These are phyloP conservation scores for Panicum hallii DNA, from an alignment of 202 grass and related monocot genomes.

Conservation along the genomic window DNA sequence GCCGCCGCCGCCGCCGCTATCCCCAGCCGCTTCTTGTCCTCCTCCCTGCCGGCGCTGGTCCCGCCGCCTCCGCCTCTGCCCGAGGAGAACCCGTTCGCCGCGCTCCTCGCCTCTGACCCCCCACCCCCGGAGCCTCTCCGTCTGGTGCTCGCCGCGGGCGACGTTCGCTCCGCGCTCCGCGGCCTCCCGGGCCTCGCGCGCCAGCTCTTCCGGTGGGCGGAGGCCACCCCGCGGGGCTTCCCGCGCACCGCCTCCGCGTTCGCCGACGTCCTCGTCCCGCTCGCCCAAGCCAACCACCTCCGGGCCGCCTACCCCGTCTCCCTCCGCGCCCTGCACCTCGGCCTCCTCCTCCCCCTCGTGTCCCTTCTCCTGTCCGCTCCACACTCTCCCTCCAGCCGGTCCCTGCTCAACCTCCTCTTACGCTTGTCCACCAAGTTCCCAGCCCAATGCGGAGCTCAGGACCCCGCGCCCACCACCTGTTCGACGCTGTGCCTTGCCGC, in stretches of 20 bases:
- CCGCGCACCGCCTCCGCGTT: conserved; percentile 61
- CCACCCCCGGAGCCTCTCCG: conserved; percentile 50
- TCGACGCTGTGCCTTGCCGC: conserved; percentile 70
- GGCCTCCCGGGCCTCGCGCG: conserved; percentile 56
- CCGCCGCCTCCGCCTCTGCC: not conserved
- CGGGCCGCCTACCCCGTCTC: conserved; percentile 58
- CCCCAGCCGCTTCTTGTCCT: conserved; percentile 43
- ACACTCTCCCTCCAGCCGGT: not conserved
- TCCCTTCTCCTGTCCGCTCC: conserved; percentile 48
- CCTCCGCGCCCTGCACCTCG: conserved; percentile 59
- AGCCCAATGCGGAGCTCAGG: conserved; percentile 16
- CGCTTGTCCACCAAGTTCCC: conserved; percentile 60
- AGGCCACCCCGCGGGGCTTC: conserved; percentile 61
- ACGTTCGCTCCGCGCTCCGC: conserved; percentile 56
- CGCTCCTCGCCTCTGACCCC: conserved; percentile 46
- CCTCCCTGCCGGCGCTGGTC: conserved; percentile 15
- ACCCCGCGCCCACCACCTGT: conserved; percentile 35
- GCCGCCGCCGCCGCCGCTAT: conserved; percentile 32
- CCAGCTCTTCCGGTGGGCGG: conserved; percentile 80
- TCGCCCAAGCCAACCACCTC: conserved; percentile 49
- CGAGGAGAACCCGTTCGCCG: conserved; percentile 39
- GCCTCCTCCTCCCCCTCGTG: conserved; percentile 63
- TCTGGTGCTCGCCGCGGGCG: conserved; percentile 45
- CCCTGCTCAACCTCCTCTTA: conserved; percentile 54
- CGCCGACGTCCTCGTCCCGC: conserved; percentile 66